Base-by-base conservation (phyloP, 208 protist genomes). In the Trypanosoma grayi region DNA sequence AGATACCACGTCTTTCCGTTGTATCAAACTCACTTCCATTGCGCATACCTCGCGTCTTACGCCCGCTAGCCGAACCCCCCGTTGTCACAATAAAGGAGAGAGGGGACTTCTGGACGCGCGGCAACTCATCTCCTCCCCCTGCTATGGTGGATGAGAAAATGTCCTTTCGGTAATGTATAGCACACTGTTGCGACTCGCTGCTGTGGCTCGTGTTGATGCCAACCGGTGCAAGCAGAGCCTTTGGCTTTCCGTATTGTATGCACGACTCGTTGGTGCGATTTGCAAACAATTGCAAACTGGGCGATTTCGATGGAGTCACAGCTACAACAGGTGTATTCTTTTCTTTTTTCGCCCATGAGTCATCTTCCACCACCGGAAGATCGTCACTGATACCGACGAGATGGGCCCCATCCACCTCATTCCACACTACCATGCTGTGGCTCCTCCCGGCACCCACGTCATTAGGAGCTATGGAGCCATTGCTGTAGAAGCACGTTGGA, bases 121-220 rank as follows among this genome's bases (percentile, higher is more conserved):
- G 31, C 18, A 48, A 16, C 3, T 27, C 9, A 53, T 64, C 22
- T 7, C 16, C 6, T 13, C 24, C 22, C 0, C n/a, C 22, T 2
- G 18, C 30, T 2, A 27, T 3, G 46, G 27, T 13, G 28, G 10
- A 4, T 10, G 31, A 20, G n/a, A n/a, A n/a, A n/a, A 16, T 44
- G 4, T 27, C 45, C n/a, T 36, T 53, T 24, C 46, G 22, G 31
- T 52, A 34, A 28, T 57, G 27, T 39, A 48, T 53, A 34, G 2
- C 14, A 7, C 33, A 16, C 14, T 0, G n/a, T 39, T 40, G 14
- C 22, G 5, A 11, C 27, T 45, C 4, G 34, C 22, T 54, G 1
- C n/a, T 28, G 16, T 54, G 28, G 28, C 57, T 52, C n/a, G 9
- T 52, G 33, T 62, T 54, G 22, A 62, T 62, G 45, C 43, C 45